Base-by-base conservation (phyloP, 2,329 filamentous ascomycete genomes). In the Monilinia fructicola region DNA sequence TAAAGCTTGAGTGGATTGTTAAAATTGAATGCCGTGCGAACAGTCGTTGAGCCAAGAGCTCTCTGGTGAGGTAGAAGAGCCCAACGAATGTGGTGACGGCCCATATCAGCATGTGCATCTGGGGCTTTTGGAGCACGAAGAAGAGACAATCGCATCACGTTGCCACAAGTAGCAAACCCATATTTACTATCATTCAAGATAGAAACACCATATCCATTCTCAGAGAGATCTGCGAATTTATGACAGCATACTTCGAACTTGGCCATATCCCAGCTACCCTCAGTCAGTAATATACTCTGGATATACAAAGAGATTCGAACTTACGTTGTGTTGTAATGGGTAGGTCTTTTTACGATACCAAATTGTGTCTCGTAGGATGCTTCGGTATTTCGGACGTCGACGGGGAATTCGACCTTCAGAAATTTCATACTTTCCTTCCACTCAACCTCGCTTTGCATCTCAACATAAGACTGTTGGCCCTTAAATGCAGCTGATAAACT, bases 341-440 rank as follows among this genome's bases (percentile, higher is more conserved):
- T 99, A 2, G 95, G 94, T 40, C 95, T 87, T 72, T 87, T 87
- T 69, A 95, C 89, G 72, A 97, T 87, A 72, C 94, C 94, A 75
- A 92, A 98, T 74, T 97, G 93, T 10, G 92, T 96, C 78, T 99
- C 95, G 77, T 99, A 99, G 16, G 88, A 91, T 42, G 95, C 95
- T 78, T 97, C 93, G 0, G 90, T 96, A 78, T 94, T 97, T 72
- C 88, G 86, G 70, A 98, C 84, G 74, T 96, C 90, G 69, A 97
- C 93, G 0, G 95, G 94, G 79, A 99, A 99, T 77, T 99, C 95
- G 61, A 98, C 94, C 82, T 99, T 99, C 75, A 99, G 85, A 83
- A 98, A 98, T 76, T 95, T 96, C 90, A 95, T 97, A 16, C 87
- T 92, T 78, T 99, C 95, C 72, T 90, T 90, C 95, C 95, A 99